Evolutionary conservation across 768 basidiomycete species (phyloP).

Genomic region (Amanita pseudoporphyria): DNA sequence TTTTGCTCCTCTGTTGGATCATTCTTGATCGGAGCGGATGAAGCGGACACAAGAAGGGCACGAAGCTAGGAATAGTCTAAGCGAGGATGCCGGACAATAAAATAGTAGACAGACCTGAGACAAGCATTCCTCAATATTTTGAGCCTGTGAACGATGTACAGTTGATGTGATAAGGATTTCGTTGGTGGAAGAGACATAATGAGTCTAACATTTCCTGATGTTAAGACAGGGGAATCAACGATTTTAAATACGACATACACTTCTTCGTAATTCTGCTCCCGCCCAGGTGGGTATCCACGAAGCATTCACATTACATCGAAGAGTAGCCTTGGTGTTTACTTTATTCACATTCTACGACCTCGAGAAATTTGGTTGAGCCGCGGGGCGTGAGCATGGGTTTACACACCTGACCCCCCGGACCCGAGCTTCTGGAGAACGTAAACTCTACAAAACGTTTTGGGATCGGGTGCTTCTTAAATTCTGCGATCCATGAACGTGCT

Average conservation of each 20-base stretch:
- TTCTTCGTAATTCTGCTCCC: conserved; percentile 30
- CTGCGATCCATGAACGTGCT: conserved; percentile 46
- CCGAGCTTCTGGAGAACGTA: conserved; percentile 70
- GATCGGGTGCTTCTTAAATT: conserved; percentile 36
- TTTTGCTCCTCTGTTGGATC: conserved; percentile 47
- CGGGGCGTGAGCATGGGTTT: background rate
- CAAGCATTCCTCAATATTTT: conserved; percentile 67
- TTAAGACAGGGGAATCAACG: background rate
- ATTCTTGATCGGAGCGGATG: conserved; percentile 37
- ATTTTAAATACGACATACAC: conserved; percentile 30
- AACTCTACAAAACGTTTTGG: conserved; percentile 49
- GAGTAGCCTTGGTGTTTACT: conserved; percentile 73
- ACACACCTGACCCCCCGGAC: conserved; percentile 73
- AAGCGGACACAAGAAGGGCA: conserved; percentile 34
- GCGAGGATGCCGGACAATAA: background rate
- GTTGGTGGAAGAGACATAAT: conserved; percentile 58
- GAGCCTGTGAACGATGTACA: conserved; percentile 63
- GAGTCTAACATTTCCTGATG: conserved; percentile 30
- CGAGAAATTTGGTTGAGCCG: background rate
- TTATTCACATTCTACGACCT: conserved; percentile 73
- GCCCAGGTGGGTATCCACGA: conserved; percentile 71
- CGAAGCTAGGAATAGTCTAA: conserved; percentile 36
- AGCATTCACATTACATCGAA: conserved; percentile 47
- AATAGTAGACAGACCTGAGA: conserved; percentile 37
- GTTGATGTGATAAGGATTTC: conserved; percentile 64